Base-by-base conservation (phyloP, 2,329 filamentous ascomycete genomes). In the Hypoxylon sp. region DNA sequence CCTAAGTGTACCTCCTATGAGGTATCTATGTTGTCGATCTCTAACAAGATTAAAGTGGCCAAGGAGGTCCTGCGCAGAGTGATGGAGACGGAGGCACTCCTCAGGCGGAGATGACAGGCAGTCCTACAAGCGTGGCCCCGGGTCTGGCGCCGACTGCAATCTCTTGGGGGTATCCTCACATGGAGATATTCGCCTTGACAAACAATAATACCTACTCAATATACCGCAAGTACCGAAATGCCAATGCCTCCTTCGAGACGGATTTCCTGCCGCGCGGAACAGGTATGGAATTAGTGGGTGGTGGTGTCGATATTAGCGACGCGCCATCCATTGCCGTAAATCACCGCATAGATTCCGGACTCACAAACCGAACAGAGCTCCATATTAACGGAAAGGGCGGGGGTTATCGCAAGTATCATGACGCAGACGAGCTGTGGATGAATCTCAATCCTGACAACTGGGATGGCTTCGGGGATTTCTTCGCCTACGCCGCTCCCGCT, bases 121-220 rank as follows among this genome's bases (percentile, higher is more conserved):
- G 35, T 13, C 56, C 62, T 17, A 57, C 62, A n/a, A 61, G 50
- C 35, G 62, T 61, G 19, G 6, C 35, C 27, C 44, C 44, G 6
- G 62, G 62, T 6, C 29, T 65, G 2, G 42, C 62, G n/a, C 62
- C 57, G 29, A 65, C 56, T 3, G 62, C 62, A 5, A 52, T 65
- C 32, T 65, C 62, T 3, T 65, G 62, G 62, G 62, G 62, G 11
- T 65, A 61, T 47, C 62, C 62, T 13, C 62, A 65, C 37, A 37
- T 65, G 13, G 62, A 65, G 21, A 61, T 65, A 46, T 65, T 52
- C 19, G 56, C 62, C 35, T 17, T 65, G 37, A 65, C 62, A 19
- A 54, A 55, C 29, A 61, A 65, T 15, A 27, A 46, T 37, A 52
- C 63, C 2, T 27, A 61, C 15, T 52, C 63, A 2, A n/a, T 66